A percentile compares a stretch with the other conserved stretches of the same genome.
These are phyloP conservation scores for Arctostaphylos glauca DNA, from an alignment of 148 eudicot genomes.

Conservation along the genomic window DNA sequence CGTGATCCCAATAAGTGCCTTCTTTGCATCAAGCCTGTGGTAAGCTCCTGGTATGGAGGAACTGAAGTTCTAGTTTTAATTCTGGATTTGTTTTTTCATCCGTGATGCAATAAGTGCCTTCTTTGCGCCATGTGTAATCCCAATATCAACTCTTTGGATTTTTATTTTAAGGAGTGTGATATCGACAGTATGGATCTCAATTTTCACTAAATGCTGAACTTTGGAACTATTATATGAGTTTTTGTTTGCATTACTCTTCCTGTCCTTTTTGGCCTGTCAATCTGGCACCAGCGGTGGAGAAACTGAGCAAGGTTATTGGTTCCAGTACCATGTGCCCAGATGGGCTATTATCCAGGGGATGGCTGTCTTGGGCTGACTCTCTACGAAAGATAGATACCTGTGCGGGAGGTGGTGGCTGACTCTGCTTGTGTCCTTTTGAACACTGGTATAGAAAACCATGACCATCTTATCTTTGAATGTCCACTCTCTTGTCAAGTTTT, in stretches of 20 bases:
- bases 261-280: background rate
- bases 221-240: background rate
- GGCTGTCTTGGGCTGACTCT: background rate
- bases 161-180: background rate
- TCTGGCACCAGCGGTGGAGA: background rate
- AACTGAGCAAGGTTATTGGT: background rate
- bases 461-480: background rate
- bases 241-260: conserved; percentile 2
- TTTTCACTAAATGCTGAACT: background rate
- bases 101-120: no score
- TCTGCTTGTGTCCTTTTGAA: background rate
- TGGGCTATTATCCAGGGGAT: background rate
- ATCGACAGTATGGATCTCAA: background rate
- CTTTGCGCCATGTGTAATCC: background rate
- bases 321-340: background rate
- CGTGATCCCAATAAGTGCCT: conserved; percentile 85
- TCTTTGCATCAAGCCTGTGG: conserved; percentile 95
- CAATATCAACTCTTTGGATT: background rate
- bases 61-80: background rate
- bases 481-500: background rate
- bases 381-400: background rate
- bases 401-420: background rate
- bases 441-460: background rate
- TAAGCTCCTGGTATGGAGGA: conserved; percentile 22
- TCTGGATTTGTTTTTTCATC: background rate